Percentiles rank a stretch among this genome's conserved stretches.
These are phyloP conservation scores for Bipolaris cookei DNA, from an alignment of 2,329 filamentous ascomycete genomes.

Conservation along the genomic window DNA sequence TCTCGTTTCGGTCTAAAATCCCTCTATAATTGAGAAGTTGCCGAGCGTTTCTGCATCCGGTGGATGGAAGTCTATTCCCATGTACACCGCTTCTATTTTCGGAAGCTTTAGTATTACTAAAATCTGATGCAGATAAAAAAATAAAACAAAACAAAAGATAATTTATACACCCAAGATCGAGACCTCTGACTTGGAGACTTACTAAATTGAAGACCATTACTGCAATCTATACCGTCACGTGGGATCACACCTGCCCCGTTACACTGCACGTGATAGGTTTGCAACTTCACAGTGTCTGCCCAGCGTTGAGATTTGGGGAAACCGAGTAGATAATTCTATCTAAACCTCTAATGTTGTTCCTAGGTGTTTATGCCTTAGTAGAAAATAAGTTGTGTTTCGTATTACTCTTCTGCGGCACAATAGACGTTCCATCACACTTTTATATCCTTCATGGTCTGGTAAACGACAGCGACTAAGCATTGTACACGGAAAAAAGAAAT, in stretches of 20 bases:
- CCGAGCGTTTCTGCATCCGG: background rate
- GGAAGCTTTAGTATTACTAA: background rate
- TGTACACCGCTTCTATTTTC: background rate
- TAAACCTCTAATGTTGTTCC: too few species aligned
- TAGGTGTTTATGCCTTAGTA: too few species aligned
- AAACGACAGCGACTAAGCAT: too few species aligned
- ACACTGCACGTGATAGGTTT: background rate
- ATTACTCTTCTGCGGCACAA: background rate
- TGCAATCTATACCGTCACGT: background rate
- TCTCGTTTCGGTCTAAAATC: background rate
- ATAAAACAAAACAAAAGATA: background rate
- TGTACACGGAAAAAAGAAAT: too few species aligned
- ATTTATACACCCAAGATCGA: too few species aligned
- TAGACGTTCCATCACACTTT: background rate
- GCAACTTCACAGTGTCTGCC: background rate
- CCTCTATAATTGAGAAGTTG: too few species aligned
- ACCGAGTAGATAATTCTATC: background rate
- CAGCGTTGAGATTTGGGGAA: background rate
- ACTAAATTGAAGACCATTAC: background rate
- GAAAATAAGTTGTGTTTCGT: background rate
- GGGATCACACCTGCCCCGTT: background rate
- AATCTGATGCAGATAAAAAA: background rate
- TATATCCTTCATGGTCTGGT: too few species aligned
- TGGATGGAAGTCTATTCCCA: background rate
- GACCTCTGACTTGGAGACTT: background rate